A percentile compares a stretch with the other conserved stretches of the same genome.
phyloP scores from a whole-genome alignment of 768 basidiomycete genomes.

The Leccinellum luteum region DNA sequence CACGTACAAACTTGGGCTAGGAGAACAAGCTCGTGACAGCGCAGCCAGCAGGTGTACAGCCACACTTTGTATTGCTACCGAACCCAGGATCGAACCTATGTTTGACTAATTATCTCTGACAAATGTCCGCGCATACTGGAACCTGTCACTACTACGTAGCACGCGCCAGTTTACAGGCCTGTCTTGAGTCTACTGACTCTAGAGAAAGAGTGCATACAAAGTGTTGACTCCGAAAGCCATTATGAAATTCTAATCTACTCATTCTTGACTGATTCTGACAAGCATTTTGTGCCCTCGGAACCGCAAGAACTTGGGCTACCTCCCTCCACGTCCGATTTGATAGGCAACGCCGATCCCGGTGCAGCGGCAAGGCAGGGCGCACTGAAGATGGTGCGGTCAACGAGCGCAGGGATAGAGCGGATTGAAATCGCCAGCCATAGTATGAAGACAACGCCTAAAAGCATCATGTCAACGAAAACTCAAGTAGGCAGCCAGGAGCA shows the following conservation, averaged over 20 bases:
- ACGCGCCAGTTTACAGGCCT: background rate
- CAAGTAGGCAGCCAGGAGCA: background rate
- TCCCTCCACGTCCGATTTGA: constrained; percentile 10
- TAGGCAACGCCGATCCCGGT: background rate
- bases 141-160: no score
- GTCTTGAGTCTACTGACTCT: background rate
- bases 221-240: background rate
- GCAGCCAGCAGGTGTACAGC: constrained; percentile 16
- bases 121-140: background rate
- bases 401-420: constrained; percentile 43
- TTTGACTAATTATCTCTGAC: background rate
- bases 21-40: constrained; percentile 1
- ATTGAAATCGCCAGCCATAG: constrained; percentile 43
- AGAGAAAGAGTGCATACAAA: background rate
- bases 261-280: background rate
- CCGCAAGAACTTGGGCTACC: background rate
- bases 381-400: constrained; percentile 46
- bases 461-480: background rate
- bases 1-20: constrained; percentile 2
- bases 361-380: constrained; percentile 40
- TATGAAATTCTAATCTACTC: constrained; percentile 1
- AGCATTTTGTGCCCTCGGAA: background rate
- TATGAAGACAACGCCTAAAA: constrained; percentile 38
- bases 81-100: background rate
- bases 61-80: constrained; percentile 8